Evolutionary conservation across 2,329 filamentous ascomycete genomes (phyloP).

Genomic region (Fusarium sp.): DNA sequence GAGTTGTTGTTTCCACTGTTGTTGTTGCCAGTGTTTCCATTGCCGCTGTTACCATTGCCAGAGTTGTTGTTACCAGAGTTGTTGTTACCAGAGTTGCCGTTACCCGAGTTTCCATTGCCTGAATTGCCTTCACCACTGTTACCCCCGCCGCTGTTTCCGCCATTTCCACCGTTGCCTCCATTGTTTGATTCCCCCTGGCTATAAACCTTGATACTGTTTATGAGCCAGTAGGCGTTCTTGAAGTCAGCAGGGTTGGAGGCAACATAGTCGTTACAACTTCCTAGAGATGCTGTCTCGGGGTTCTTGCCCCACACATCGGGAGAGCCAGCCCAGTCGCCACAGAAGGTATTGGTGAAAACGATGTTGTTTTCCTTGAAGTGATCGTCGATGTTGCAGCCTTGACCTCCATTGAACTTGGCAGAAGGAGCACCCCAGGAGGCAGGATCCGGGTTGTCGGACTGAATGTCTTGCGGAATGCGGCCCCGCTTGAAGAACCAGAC

Average conservation of each 20-base stretch:
- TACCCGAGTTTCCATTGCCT: neutral
- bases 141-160: neutral
- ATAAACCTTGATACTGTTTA: slow-evolving; percentile 78
- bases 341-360: slow-evolving; percentile 86
- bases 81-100: neutral
- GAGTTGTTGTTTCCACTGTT: slow-evolving; percentile 8
- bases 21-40: slow-evolving; percentile 8
- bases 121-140: slow-evolving; percentile 1
- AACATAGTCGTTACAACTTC: slow-evolving; percentile 80
- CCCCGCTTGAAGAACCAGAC: slow-evolving; percentile 84
- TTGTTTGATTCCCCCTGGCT: slow-evolving; percentile 25
- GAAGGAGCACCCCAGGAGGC: slow-evolving; percentile 74
- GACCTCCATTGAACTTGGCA: slow-evolving; percentile 73
- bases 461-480: slow-evolving; percentile 72
- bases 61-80: neutral
- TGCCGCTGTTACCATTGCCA: neutral
- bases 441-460: slow-evolving; percentile 70
- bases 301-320: slow-evolving; percentile 67
- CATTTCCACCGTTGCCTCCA: neutral
- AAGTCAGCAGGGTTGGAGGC: slow-evolving; percentile 76
- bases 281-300: slow-evolving; percentile 68
- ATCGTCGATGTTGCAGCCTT: slow-evolving; percentile 75
- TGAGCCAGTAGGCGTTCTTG: slow-evolving; percentile 77
- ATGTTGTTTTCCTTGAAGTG: slow-evolving; percentile 80
- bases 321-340: slow-evolving; percentile 85